Evolutionary conservation across 1,139 yeast species (phyloP), one percentile per base, ranked within the genome.

Genomic region (Saccharomyces hybrid): DNA sequence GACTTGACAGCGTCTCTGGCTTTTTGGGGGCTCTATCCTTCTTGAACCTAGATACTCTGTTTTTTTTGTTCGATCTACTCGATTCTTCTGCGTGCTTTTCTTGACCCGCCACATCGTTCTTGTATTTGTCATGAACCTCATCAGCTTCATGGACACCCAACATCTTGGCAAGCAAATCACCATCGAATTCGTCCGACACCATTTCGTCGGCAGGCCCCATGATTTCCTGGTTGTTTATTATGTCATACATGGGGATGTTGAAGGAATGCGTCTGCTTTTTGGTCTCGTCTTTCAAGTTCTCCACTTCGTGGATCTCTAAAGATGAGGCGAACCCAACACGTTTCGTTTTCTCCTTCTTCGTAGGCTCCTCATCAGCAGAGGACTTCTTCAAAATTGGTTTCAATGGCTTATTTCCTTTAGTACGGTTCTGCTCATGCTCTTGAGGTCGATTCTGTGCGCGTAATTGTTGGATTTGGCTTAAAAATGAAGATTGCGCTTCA

Each of bases 251-350:
- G 44, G 44, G n/a, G 7, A 48, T 32, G 49, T 42, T 11, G 27
- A 64, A 59, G 19, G 54, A 61, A 47, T 64, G 65, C 3, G 69
- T 65, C 51, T 76, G 72, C 4, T 67, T 63, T 60, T 72, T 76
- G 31, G 80, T 70, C 50, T 77, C 78, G 32, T 75, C 77, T 65
- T 84, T 81, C 14, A 82, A 73, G 62, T 78, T 80, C 52, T 81
- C 86, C 28, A 84, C 75, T 60, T 82, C 84, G 55, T 79, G 80
- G n/a, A 84, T 75, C 54, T 82, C 80, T 50, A 82, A 73, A 2
- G 70, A 66, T 1, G 76, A 72, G 0, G 83, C 77, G 69, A 83
- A 83, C 21, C 78, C 73, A 24, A 83, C 88, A 7, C 75, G 67
- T 60, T 81, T 81, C 59, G 73, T 73, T n/a, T 56, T 55, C 50